These are phyloP conservation scores for Colletotrichum camelliae DNA, from an alignment of 2,329 filamentous ascomycete genomes.

Conservation along the genomic window DNA sequence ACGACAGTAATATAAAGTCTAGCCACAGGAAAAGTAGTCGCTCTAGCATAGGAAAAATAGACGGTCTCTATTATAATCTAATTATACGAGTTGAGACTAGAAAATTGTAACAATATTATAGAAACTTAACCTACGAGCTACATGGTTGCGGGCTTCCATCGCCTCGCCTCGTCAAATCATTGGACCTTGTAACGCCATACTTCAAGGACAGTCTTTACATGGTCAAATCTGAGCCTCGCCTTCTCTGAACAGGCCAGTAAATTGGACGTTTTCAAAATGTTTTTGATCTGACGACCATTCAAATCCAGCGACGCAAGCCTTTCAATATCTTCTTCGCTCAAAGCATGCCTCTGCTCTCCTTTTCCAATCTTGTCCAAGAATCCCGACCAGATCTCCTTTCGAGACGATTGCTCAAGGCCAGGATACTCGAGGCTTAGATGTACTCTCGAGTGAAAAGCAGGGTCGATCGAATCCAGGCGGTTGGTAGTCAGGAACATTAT, in stretches of 20 bases:
- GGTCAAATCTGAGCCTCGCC: not conserved
- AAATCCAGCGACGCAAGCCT: not conserved
- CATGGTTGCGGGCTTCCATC: not conserved
- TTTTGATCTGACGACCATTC: not conserved
- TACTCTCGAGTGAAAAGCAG: conserved; percentile 32
- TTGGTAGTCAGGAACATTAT: conserved; percentile 47
- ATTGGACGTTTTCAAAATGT: not conserved
- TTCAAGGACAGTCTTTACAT: not conserved
- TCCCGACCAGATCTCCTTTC: not conserved
- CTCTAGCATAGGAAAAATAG: too few species aligned
- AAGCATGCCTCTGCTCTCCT: not conserved
- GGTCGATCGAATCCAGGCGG: conserved; percentile 34
- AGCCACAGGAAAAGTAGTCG: too few species aligned
- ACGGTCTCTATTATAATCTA: not conserved
- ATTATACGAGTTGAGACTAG: accelerated
- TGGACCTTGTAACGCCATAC: not conserved
- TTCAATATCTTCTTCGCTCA: not conserved
- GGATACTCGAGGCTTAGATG: not conserved
- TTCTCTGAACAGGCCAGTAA: not conserved
- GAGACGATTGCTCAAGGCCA: not conserved
- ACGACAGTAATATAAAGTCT: too few species aligned
- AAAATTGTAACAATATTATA: not conserved
- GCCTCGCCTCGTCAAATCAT: not conserved
- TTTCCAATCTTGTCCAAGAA: not conserved
- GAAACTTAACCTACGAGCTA: too few species aligned